A percentile compares a stretch with the other conserved stretches of the same genome.
phyloP scores from a whole-genome alignment of 2,329 filamentous ascomycete species.

The Hypoxylon sp. region DNA sequence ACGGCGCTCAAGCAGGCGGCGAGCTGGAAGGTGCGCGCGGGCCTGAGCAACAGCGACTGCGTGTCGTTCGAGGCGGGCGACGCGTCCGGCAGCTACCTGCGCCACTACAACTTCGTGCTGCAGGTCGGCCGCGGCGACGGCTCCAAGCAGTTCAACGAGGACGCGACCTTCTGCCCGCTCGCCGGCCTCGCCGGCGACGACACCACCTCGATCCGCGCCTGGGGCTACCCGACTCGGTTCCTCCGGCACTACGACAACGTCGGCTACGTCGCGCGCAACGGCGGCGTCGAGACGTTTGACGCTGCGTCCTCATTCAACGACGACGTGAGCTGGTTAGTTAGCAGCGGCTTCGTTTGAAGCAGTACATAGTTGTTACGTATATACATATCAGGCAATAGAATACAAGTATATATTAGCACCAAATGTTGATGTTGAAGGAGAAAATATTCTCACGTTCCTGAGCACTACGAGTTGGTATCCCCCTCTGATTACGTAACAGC shows the following conservation, averaged over 20 bases:
- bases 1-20: constrained; percentile 59
- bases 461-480: too few relatives aligned
- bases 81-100: constrained; percentile 64
- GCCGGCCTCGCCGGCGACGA: constrained; percentile 59
- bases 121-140: constrained; percentile 59
- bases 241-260: constrained; percentile 62
- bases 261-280: constrained; percentile 40
- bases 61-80: constrained; percentile 68
- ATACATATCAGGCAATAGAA: too few relatives aligned
- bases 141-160: constrained; percentile 64
- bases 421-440: too few relatives aligned
- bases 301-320: constrained; percentile 56
- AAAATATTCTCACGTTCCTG: too few relatives aligned
- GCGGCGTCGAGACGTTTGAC: constrained; percentile 57
- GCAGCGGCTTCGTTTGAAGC: constrained; percentile 52
- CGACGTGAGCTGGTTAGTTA: constrained; percentile 62
- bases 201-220: constrained; percentile 61
- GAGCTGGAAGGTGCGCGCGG: constrained; percentile 62
- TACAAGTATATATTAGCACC: too few relatives aligned
- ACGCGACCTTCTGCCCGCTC: constrained; percentile 69
- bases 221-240: constrained; percentile 67
- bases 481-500: too few relatives aligned
- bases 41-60: constrained; percentile 64
- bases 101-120: constrained; percentile 63
- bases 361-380: too few relatives aligned